phyloP scores from a whole-genome alignment of 2,329 filamentous ascomycete species.

The Fusarium sp. region DNA sequence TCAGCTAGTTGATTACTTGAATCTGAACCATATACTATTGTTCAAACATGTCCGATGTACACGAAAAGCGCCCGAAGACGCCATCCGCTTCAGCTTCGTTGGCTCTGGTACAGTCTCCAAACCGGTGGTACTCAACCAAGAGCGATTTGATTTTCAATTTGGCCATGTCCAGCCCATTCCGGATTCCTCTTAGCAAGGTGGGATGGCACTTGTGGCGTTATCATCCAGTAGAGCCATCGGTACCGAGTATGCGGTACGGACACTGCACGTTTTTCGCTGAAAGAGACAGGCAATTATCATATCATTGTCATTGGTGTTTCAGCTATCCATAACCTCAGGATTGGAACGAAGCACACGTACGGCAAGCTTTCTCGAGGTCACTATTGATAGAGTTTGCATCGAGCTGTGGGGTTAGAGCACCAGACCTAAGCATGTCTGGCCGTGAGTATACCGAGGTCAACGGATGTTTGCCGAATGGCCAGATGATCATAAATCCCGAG shows the following conservation, averaged over 20 bases:
- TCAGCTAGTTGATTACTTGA: neutral
- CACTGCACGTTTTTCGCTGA: neutral
- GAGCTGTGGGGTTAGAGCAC: neutral
- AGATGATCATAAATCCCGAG: neutral
- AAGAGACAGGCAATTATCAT: neutral
- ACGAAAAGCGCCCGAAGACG: neutral
- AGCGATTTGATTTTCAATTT: neutral
- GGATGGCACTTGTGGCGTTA: slow-evolving; percentile 3
- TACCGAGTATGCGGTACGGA: slow-evolving; percentile 2
- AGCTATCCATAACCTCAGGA: neutral
- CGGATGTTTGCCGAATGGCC: neutral
- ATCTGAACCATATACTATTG: neutral
- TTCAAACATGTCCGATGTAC: neutral
- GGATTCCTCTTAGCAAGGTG: neutral
- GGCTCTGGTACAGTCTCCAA: neutral
- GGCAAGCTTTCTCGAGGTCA: neutral
- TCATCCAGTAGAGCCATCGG: neutral
- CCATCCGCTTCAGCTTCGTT: neutral
- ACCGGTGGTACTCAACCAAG: neutral
- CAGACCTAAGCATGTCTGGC: neutral
- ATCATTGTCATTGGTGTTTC: neutral
- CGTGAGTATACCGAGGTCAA: neutral
- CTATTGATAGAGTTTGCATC: neutral
- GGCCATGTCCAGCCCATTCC: slow-evolving; percentile 3
- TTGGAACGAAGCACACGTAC: neutral